Evolutionary conservation across 2,329 filamentous ascomycete genomes (phyloP).

Genomic region (Curvularia sp.): DNA sequence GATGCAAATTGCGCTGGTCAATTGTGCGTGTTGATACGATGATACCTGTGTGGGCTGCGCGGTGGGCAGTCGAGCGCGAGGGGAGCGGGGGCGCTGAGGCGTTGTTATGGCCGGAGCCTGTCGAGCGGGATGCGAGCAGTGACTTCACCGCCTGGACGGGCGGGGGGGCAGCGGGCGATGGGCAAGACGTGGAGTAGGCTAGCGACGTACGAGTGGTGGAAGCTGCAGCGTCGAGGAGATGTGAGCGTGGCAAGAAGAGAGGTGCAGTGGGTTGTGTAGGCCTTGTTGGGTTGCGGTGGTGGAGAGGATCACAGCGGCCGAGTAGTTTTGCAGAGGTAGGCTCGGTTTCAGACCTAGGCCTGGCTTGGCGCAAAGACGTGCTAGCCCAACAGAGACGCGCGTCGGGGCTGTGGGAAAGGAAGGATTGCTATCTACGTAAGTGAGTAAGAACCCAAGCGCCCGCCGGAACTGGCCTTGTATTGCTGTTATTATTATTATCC

Average conservation of each 20-base stretch:
- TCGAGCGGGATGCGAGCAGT: slow-evolving; percentile 46
- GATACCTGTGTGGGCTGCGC: slow-evolving; percentile 42
- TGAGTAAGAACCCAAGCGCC: too few species aligned
- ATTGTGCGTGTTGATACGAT: slow-evolving; percentile 34
- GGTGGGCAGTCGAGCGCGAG: slow-evolving; percentile 41
- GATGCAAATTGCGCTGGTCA: slow-evolving; percentile 36
- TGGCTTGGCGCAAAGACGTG: slow-evolving; percentile 13
- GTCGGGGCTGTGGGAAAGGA: slow-evolving; percentile 9
- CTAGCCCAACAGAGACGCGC: slow-evolving; percentile 19
- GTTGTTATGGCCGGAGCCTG: slow-evolving; percentile 48
- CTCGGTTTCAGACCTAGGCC: slow-evolving; percentile 34
- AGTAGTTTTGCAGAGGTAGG: slow-evolving; percentile 36
- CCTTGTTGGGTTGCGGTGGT: slow-evolving; percentile 37
- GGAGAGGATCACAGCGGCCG: slow-evolving; percentile 38
- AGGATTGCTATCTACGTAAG: too few species aligned
- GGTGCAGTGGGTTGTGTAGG: slow-evolving; percentile 26
- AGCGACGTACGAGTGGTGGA: slow-evolving; percentile 27
- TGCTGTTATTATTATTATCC: too few species aligned
- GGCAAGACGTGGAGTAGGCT: slow-evolving; percentile 26
- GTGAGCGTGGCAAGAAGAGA: slow-evolving; percentile 27
- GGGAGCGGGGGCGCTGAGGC: slow-evolving; percentile 38
- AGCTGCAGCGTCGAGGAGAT: slow-evolving; percentile 23
- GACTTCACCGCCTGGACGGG: slow-evolving; percentile 51
- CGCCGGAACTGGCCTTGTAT: too few species aligned
- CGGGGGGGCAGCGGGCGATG: slow-evolving; percentile 18